phyloP scores from a whole-genome alignment of 164 flowering plant species.

The Chimonanthus salicifolius region DNA sequence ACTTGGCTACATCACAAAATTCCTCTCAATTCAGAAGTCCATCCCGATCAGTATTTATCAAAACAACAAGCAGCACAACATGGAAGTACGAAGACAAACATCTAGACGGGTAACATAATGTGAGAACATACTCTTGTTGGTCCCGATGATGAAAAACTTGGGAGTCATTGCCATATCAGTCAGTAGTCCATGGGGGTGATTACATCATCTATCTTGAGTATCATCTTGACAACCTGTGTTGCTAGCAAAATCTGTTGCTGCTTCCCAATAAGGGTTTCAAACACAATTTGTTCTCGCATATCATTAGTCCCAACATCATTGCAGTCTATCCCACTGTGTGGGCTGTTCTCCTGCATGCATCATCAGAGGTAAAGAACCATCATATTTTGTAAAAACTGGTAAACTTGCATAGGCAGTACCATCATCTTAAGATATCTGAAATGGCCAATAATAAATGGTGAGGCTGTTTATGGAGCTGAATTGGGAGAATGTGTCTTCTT shows the following conservation, averaged over 20 bases:
- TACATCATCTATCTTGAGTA: constrained; percentile 90
- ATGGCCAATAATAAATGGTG: too few relatives aligned
- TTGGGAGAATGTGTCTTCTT: too few relatives aligned
- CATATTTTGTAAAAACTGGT: too few relatives aligned
- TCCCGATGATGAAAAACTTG: background rate
- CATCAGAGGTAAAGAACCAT: too few relatives aligned
- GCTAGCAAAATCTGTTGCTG: constrained; percentile 93
- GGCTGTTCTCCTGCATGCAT: constrained; percentile 65
- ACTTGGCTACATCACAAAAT: background rate
- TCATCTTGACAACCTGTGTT: constrained; percentile 99
- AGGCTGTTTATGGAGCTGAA: too few relatives aligned
- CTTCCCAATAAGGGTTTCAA: constrained; percentile 92
- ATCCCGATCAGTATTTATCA: background rate
- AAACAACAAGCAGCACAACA: background rate
- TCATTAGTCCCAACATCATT: constrained; percentile 96
- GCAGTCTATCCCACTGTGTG: constrained; percentile 83
- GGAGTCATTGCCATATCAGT: constrained; percentile 6
- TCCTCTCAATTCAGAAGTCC: background rate
- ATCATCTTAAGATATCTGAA: too few relatives aligned
- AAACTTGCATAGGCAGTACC: too few relatives aligned
- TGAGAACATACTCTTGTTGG: constrained; percentile 1
- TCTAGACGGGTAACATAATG: background rate
- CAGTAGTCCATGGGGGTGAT: constrained; percentile 71
- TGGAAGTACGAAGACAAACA: background rate
- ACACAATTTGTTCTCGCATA: constrained; percentile 92